Percentiles rank a stretch among this genome's conserved stretches.
Evolutionary conservation across 2,329 filamentous ascomycete species (phyloP).

Genomic region (Acrocalymma vagum): DNA sequence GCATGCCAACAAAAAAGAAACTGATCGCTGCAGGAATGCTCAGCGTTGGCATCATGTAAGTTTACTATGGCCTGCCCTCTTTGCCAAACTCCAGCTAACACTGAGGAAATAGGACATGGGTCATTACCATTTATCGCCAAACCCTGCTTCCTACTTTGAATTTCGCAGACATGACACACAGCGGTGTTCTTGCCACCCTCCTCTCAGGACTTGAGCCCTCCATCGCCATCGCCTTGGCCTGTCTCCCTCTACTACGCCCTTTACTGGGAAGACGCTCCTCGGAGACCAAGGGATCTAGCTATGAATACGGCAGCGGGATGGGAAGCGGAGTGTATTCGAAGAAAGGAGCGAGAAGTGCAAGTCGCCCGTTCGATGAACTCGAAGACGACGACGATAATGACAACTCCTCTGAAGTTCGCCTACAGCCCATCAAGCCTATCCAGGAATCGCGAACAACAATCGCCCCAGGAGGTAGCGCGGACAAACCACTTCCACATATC

Average conservation of each 20-base stretch:
- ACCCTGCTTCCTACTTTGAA: constrained; percentile 14
- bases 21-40: constrained; percentile 22
- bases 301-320: constrained; percentile 6
- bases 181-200: constrained; percentile 24
- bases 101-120: constrained; percentile 23
- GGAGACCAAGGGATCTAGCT: not conserved
- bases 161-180: constrained; percentile 27
- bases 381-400: constrained; percentile 8
- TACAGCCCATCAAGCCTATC: constrained; percentile 6
- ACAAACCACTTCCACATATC: too few species aligned
- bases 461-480: too few species aligned
- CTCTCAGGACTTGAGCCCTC: constrained; percentile 29
- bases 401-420: constrained; percentile 8
- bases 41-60: constrained; percentile 28
- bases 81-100: too few species aligned
- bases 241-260: constrained; percentile 26
- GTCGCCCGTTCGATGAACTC: constrained; percentile 1
- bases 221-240: constrained; percentile 29
- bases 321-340: constrained; percentile 8
- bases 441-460: constrained; percentile 5
- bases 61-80: too few species aligned
- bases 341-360: constrained; percentile 1
- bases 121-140: constrained; percentile 32
- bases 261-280: constrained; percentile 6
- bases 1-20: constrained; percentile 19